These are phyloP conservation scores for Plasmodium adleri DNA, from an alignment of 169 alveolate species.

Conservation along the genomic window DNA sequence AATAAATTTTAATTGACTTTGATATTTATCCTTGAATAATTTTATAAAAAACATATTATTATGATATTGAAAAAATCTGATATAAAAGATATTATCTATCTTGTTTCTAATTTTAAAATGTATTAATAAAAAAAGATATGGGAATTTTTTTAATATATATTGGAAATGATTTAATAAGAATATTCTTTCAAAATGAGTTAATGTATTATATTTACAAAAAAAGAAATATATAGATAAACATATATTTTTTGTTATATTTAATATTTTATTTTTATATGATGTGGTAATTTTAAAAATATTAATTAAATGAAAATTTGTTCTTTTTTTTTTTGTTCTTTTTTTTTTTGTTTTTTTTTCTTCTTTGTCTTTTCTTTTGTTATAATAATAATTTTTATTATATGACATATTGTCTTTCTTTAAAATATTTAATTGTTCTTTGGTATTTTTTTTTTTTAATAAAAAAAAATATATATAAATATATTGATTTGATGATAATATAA, in stretches of 20 bases:
- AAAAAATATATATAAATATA: constrained; percentile 22
- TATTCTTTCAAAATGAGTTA: constrained; percentile 2
- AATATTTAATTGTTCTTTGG: not conserved
- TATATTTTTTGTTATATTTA: constrained; percentile 11
- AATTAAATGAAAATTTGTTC: constrained; percentile 1
- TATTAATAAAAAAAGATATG: constrained; percentile 25
- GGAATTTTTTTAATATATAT: constrained; percentile 5
- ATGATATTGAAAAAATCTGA: not conserved
- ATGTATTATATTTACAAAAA: constrained; percentile 14
- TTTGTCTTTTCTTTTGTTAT: not conserved
- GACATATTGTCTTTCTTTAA: not conserved
- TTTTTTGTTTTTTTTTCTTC: not conserved
- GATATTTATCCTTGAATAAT: not conserved
- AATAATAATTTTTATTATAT: not conserved
- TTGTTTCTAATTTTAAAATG: not conserved
- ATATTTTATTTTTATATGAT: constrained; percentile 16
- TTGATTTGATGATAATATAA: not conserved
- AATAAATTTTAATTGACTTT: not conserved
- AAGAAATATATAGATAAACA: constrained; percentile 9
- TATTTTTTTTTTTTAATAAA: not conserved
- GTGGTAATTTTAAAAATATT: constrained; percentile 5
- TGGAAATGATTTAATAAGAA: constrained; percentile 34
- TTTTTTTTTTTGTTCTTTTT: too few relatives aligned
- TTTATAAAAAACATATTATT: not conserved
- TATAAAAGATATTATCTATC: not conserved